phyloP scores from a whole-genome alignment of 352 stramenopile species.

The Globisporangium radiosum region DNA sequence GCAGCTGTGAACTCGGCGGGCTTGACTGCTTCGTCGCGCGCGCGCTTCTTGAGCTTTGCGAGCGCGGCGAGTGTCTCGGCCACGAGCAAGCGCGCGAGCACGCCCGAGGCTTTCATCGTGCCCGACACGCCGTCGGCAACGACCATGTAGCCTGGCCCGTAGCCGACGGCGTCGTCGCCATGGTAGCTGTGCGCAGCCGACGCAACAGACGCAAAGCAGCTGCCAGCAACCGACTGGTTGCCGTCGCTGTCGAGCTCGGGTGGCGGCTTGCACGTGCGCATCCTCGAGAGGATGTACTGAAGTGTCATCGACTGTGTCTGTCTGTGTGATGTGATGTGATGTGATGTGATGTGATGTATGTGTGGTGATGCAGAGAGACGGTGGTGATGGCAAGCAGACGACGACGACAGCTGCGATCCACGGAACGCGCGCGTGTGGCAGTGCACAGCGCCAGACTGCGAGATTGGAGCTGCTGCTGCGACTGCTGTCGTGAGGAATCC shows the following conservation, averaged over 20 bases:
- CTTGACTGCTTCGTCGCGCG: slow-evolving; percentile 45
- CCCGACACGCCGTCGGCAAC: slow-evolving; percentile 81
- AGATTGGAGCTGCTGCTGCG: not conserved
- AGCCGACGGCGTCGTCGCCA: slow-evolving; percentile 82
- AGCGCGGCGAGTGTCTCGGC: slow-evolving; percentile 66
- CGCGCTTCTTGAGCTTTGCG: slow-evolving; percentile 61
- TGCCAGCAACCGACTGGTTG: slow-evolving; percentile 1
- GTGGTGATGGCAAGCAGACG: not conserved
- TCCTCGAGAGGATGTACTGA: slow-evolving; percentile 66
- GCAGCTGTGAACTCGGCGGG: slow-evolving; percentile 51
- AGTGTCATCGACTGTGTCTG: slow-evolving; percentile 8
- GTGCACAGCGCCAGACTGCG: not conserved
- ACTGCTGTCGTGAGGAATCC: not conserved
- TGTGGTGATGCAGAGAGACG: no score
- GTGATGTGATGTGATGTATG: not conserved
- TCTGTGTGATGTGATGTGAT: not conserved
- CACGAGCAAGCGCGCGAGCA: slow-evolving; percentile 73
- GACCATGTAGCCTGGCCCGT: slow-evolving; percentile 80
- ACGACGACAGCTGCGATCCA: no score
- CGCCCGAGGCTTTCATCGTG: slow-evolving; percentile 78
- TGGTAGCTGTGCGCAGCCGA: slow-evolving; percentile 77
- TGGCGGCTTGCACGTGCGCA: slow-evolving; percentile 63
- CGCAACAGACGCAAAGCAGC: slow-evolving; percentile 70
- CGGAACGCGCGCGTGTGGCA: not conserved
- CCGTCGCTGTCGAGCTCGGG: slow-evolving; percentile 24